These are phyloP conservation scores for Nicotiana tabacum DNA, from an alignment of 257 asterid species.

Conservation along the genomic window DNA sequence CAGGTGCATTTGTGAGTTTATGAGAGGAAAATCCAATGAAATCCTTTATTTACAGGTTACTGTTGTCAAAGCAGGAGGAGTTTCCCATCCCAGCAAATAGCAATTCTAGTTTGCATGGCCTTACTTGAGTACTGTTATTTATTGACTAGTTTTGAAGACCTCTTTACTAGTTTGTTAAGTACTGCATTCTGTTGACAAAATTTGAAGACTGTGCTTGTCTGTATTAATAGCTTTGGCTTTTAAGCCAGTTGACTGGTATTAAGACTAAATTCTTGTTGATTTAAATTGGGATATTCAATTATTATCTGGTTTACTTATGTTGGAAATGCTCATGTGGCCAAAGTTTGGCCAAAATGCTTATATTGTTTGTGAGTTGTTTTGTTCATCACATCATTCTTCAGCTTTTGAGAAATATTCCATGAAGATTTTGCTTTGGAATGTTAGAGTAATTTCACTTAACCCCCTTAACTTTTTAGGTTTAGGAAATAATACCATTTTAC, in stretches of 20 bases:
- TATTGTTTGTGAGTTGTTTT: neutral
- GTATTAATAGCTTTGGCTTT: neutral
- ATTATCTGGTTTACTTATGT: neutral
- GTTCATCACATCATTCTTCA: neutral
- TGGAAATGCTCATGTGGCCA: neutral
- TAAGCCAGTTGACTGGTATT: neutral
- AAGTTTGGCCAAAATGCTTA: neutral
- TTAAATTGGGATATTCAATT: too few relatives aligned
- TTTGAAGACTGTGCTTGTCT: neutral
- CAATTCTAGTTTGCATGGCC: neutral
- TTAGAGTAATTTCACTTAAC: too few relatives aligned
- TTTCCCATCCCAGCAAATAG: neutral
- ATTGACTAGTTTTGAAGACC: neutral
- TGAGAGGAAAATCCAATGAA: neutral
- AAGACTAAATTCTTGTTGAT: neutral
- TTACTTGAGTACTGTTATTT: neutral
- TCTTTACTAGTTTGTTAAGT: neutral
- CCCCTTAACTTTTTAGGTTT: too few relatives aligned
- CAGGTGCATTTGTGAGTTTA: slow-evolving; percentile 11
- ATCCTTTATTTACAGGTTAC: slow-evolving; percentile 3
- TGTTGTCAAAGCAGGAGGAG: neutral
- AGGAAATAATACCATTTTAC: too few relatives aligned
- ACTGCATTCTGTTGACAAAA: neutral
- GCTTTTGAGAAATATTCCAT: neutral
- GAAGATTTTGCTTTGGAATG: neutral